Evolutionary conservation across 768 basidiomycete species (phyloP).

Genomic region (Pisolithus tinctorius): DNA sequence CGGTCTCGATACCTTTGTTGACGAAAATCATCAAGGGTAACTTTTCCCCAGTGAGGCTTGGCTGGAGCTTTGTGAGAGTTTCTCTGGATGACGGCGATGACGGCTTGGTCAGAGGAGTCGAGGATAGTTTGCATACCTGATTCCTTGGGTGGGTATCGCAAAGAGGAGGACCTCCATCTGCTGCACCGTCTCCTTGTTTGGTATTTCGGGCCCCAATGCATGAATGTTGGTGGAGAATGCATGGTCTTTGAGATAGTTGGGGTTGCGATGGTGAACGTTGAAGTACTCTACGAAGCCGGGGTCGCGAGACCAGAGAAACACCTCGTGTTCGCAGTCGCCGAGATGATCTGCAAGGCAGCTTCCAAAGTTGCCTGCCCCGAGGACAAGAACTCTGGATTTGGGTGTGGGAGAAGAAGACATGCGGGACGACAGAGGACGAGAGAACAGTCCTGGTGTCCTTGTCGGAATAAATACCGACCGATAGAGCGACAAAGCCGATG

Average conservation of each 20-base stretch:
- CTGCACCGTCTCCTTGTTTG: conserved; percentile 51
- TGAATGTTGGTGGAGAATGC: conserved; percentile 61
- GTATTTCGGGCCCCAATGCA: conserved; percentile 74
- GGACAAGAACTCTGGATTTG: conserved; percentile 46
- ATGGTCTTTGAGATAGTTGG: conserved; percentile 67
- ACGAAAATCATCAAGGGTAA: conserved; percentile 81
- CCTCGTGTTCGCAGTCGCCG: conserved; percentile 71
- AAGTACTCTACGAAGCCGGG: conserved; percentile 59
- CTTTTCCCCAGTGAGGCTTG: conserved; percentile 44
- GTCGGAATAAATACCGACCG: neutral
- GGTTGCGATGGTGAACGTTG: conserved; percentile 66
- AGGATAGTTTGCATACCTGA: conserved; percentile 46
- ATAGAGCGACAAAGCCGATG: conserved; percentile 2
- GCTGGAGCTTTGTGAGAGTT: conserved; percentile 49
- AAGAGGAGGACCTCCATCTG: conserved; percentile 77
- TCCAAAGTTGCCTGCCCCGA: conserved; percentile 84
- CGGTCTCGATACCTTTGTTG: conserved; percentile 85
- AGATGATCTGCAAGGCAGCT: conserved; percentile 86
- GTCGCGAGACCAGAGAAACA: conserved; percentile 75
- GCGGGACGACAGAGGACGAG: conserved; percentile 1
- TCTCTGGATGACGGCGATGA: conserved; percentile 35
- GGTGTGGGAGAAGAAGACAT: conserved; percentile 19
- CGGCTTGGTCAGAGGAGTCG: neutral
- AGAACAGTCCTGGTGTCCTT: neutral
- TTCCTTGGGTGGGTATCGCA: conserved; percentile 80